These are phyloP conservation scores for Aureobasidium namibiae DNA, from an alignment of 2,329 filamentous ascomycete species.

Conservation along the genomic window DNA sequence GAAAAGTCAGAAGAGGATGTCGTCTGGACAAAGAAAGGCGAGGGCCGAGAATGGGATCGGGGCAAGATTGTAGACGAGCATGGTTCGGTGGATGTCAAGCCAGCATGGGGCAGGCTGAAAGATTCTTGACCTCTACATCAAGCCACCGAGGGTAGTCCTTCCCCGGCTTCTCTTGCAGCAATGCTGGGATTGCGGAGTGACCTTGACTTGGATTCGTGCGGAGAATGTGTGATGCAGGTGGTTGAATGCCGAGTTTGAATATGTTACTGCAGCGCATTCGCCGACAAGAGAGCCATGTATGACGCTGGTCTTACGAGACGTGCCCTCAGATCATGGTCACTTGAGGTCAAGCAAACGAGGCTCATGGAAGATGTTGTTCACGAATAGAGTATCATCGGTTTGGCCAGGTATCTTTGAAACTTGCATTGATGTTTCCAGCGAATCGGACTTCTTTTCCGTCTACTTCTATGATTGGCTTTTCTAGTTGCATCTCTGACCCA, in stretches of 20 bases:
- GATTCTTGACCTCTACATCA: background rate
- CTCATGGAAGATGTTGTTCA: background rate
- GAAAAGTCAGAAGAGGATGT: constrained; percentile 49
- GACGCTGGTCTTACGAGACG: background rate
- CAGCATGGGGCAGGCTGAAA: constrained; percentile 13
- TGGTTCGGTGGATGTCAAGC: constrained; percentile 7
- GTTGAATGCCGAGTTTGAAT: too few relatives aligned
- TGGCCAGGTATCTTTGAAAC: background rate
- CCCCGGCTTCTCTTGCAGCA: too few relatives aligned
- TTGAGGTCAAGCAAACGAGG: background rate
- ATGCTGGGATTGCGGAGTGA: too few relatives aligned
- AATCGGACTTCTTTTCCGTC: background rate
- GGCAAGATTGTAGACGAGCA: constrained; percentile 55
- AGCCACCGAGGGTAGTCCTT: too few relatives aligned
- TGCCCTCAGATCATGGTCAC: too few relatives aligned
- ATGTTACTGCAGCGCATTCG: too few relatives aligned
- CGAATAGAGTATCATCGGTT: background rate
- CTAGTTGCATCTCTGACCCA: background rate
- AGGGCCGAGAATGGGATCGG: constrained; percentile 59
- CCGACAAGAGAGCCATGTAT: too few relatives aligned
- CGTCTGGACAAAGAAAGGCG: constrained; percentile 30
- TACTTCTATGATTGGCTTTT: constrained; percentile 2
- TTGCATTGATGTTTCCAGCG: background rate
- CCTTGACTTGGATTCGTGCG: too few relatives aligned
- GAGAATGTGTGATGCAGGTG: too few relatives aligned